Evolutionary conservation across 2,329 filamentous ascomycete species (phyloP).

Genomic region (Monosporascus cannonballus): DNA sequence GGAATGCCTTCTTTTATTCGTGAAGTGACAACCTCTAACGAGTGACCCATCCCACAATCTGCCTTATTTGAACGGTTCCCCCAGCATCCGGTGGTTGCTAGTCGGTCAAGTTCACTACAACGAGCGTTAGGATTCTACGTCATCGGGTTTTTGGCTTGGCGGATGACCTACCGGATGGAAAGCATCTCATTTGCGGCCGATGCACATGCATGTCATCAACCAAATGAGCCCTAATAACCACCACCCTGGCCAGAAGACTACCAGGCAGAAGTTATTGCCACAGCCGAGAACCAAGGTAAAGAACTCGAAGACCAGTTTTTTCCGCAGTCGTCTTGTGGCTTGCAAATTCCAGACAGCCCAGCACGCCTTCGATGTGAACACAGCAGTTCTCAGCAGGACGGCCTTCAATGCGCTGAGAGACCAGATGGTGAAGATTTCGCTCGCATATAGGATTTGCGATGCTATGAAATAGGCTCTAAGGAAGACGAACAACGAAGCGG

Average conservation of each 20-base stretch:
- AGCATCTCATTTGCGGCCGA: constrained; percentile 19
- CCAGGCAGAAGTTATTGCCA: constrained; percentile 40
- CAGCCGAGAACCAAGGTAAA: constrained; percentile 45
- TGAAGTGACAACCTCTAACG: constrained; percentile 24
- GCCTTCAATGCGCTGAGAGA: constrained; percentile 21
- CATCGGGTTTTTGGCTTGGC: neutral
- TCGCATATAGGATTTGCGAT: constrained; percentile 20
- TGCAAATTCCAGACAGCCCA: constrained; percentile 30
- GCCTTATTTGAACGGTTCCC: too few relatives aligned
- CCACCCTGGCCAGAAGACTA: constrained; percentile 56
- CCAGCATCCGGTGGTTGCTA: too few relatives aligned
- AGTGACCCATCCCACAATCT: neutral
- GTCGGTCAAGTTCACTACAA: too few relatives aligned
- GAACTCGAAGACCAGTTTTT: constrained; percentile 46
- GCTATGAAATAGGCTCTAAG: constrained; percentile 26
- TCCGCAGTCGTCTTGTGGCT: constrained; percentile 29
- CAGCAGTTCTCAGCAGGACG: constrained; percentile 3
- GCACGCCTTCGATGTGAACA: constrained; percentile 13
- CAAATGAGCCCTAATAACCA: constrained; percentile 34
- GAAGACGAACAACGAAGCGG: constrained; percentile 25
- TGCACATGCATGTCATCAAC: constrained; percentile 28
- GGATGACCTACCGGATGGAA: neutral
- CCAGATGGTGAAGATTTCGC: constrained; percentile 24
- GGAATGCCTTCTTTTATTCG: constrained; percentile 89
- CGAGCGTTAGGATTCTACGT: too few relatives aligned